Percentiles rank a stretch among this genome's conserved stretches.
These are phyloP conservation scores for Pseudogymnoascus verrucosus DNA, from an alignment of 2,329 filamentous ascomycete species.

Conservation along the genomic window DNA sequence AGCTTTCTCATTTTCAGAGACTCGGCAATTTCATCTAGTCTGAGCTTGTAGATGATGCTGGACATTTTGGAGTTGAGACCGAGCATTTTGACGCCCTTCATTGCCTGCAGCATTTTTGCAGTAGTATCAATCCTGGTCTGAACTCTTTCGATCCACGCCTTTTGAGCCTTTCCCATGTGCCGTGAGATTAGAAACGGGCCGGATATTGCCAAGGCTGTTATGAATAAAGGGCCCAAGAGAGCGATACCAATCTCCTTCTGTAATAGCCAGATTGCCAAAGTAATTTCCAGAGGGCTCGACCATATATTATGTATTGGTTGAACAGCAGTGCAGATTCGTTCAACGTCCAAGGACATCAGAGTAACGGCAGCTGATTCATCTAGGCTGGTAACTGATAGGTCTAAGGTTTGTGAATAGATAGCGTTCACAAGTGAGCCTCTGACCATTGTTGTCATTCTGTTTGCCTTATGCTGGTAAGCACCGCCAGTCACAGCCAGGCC, in stretches of 20 bases:
- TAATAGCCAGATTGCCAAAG: not conserved
- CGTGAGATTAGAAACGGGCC: slow-evolving; percentile 9
- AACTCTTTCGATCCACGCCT: slow-evolving; percentile 17
- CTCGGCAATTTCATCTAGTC: slow-evolving; percentile 20
- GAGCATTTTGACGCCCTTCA: slow-evolving; percentile 29
- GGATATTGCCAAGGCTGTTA: slow-evolving; percentile 11
- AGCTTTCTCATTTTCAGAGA: slow-evolving; percentile 17
- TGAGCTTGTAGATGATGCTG: slow-evolving; percentile 25
- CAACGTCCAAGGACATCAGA: slow-evolving; percentile 24
- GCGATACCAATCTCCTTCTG: not conserved
- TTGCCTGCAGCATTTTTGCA: slow-evolving; percentile 23
- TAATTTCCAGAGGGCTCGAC: not conserved
- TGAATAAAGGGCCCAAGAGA: not conserved
- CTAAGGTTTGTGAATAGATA: slow-evolving; percentile 24
- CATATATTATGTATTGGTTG: slow-evolving; percentile 6
- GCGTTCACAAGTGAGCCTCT: slow-evolving; percentile 21
- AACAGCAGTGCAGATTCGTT: slow-evolving; percentile 28
- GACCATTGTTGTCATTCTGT: slow-evolving; percentile 20
- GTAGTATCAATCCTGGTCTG: slow-evolving; percentile 17
- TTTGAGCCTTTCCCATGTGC: slow-evolving; percentile 10
- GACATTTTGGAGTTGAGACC: slow-evolving; percentile 29
- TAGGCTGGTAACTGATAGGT: slow-evolving; percentile 20
- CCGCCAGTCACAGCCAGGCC: slow-evolving; percentile 18
- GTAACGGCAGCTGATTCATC: slow-evolving; percentile 24
- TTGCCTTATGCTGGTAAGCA: slow-evolving; percentile 21